phyloP scores from a whole-genome alignment of 2,329 filamentous ascomycete species.

The Graphiopsis chlorocephala region DNA sequence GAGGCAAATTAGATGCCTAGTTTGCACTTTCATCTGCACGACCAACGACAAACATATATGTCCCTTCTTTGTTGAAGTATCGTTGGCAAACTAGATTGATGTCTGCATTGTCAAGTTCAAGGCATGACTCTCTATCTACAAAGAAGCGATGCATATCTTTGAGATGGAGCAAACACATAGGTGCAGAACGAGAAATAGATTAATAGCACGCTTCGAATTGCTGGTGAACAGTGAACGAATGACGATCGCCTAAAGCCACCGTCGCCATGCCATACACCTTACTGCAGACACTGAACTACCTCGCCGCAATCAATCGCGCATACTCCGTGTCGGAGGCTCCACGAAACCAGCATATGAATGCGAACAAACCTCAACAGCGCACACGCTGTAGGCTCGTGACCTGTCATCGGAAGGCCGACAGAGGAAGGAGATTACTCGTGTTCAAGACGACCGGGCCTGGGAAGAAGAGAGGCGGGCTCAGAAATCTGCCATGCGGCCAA shows the following conservation, averaged over 20 bases:
- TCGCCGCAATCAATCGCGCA: not conserved
- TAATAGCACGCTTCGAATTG: not conserved
- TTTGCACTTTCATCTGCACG: not conserved
- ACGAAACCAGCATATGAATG: not conserved
- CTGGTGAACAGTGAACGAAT: not conserved
- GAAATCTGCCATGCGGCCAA: not conserved
- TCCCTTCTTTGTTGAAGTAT: not conserved
- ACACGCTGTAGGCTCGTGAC: not conserved
- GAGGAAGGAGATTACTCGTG: not conserved
- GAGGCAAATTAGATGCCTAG: not conserved
- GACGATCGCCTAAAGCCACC: not conserved
- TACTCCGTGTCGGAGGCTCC: not conserved
- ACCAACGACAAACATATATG: too few relatives aligned
- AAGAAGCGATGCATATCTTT: not conserved
- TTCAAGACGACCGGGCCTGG: constrained; percentile 2
- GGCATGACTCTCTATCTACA: not conserved
- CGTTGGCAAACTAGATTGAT: not conserved
- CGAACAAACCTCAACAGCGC: not conserved
- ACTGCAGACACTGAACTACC: constrained; percentile 1
- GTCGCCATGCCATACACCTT: constrained; percentile 4
- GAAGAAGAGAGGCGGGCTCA: not conserved
- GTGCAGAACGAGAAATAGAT: not conserved
- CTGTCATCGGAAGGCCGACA: not conserved
- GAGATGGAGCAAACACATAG: not conserved
- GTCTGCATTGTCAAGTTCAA: not conserved